Conservation (phyloP, 2,329 filamentous ascomycete genomes). For the Clonostachys rhizophaga region DNA sequence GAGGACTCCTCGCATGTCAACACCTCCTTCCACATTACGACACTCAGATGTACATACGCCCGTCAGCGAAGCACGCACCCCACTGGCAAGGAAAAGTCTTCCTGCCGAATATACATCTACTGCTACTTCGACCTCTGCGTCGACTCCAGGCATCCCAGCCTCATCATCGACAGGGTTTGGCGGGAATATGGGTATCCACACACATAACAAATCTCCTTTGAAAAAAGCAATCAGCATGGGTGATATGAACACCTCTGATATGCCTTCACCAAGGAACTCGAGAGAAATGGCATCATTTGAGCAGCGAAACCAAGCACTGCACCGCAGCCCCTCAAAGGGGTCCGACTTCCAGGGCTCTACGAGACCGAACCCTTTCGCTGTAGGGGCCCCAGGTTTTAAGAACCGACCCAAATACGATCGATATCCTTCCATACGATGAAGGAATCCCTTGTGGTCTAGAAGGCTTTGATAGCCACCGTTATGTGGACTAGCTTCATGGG, state of each 20-base stretch:
- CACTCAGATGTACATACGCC: conserved; percentile 27
- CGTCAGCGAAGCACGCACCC: conserved; percentile 9
- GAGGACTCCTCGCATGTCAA: conserved; percentile 36
- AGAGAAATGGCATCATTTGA: conserved; percentile 57
- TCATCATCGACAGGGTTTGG: conserved; percentile 38
- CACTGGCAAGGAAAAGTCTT: conserved; percentile 22
- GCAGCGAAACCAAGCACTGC: conserved; percentile 30
- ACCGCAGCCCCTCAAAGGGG: conserved; percentile 34
- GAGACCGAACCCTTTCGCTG: background rate
- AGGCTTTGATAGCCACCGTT: no score
- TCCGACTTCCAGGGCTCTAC: background rate
- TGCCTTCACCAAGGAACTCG: conserved; percentile 50
- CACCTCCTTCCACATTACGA: conserved; percentile 25
- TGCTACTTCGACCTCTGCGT: conserved; percentile 12
- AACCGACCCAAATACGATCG: conserved; percentile 31
- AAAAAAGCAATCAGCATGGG: conserved; percentile 68
- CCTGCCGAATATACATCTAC: conserved; percentile 21
- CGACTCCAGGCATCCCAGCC: background rate
- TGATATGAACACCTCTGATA: conserved; percentile 40
- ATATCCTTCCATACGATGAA: conserved; percentile 21
- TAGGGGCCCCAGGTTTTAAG: conserved; percentile 20
- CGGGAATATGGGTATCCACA: conserved; percentile 76
- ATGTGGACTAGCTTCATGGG: no score
- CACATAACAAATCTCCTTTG: conserved; percentile 76
- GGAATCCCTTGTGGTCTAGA: no score